Base-by-base conservation (phyloP, 2,329 filamentous ascomycete species). In the Fusarium algeriense region DNA sequence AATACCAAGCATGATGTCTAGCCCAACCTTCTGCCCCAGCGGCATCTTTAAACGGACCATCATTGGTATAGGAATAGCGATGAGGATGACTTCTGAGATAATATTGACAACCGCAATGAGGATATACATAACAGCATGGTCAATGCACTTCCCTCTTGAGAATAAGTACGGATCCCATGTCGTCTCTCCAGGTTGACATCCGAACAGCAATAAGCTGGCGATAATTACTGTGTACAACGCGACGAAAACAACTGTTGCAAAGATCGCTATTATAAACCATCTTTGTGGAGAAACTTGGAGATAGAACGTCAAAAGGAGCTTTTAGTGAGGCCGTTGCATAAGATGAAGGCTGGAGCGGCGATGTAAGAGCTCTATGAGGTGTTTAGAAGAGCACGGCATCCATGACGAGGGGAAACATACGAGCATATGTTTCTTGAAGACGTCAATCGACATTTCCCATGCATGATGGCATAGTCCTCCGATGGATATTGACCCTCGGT, bases 101-200 rank as follows among this genome's bases (percentile, higher is more conserved):
- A 86, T 84, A 50, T 85, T 85, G 19, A 82, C 76, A 2, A 80
- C 81, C 0, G 85, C 84, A n/a, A 84, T 85, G 23, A 82, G 78
- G 28, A 86, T 81, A 67, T 86, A 86, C 49, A 87, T 80, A 2
- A 81, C 76, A 5, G 83, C 79, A 34, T 82, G 80, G 46, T 84
- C 75, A 28, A 87, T 77, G 45, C 85, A 86, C 11, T 64, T 76
- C 69, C 60, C 82, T 37, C 53, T 60, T 2, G 73, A 75, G 69
- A 81, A 44, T 52, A 43, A 17, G 8, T 65, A 71, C 0, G 73
- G 74, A 12, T 77, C 70, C 67, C 67, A 77, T 9, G 75, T 67
- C 14, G 65, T 55, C 0, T 60, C 60, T 17, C 73, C 65, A 0
- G 76, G 75, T 6, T 48, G 50, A 5, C 74, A 76, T 3, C 68